Conservation (phyloP, 2,329 filamentous ascomycete species). For the Aspergillus bombycis region DNA sequence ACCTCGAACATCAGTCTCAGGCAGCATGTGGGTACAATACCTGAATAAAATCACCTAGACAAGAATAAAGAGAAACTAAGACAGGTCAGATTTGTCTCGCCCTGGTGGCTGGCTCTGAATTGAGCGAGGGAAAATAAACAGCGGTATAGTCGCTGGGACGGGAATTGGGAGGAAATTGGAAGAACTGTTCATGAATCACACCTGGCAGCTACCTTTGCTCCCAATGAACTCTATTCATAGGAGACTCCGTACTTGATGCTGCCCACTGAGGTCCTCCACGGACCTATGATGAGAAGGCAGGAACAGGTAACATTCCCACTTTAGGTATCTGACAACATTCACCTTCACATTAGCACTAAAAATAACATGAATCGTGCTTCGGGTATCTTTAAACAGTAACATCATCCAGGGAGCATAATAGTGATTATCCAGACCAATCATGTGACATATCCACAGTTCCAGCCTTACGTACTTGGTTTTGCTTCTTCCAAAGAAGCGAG, state of each 20-base stretch:
- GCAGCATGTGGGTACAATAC: neutral
- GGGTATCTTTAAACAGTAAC: slow-evolving; percentile 13
- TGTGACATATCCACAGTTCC: slow-evolving; percentile 5
- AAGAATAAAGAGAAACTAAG: neutral
- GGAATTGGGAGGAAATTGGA: neutral
- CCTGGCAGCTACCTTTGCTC: neutral
- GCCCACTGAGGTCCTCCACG: neutral
- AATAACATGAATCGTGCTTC: slow-evolving; percentile 12
- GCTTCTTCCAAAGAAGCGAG: neutral
- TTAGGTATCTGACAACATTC: slow-evolving; percentile 4
- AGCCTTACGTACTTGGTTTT: neutral
- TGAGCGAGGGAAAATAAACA: neutral
- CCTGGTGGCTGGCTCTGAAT: neutral
- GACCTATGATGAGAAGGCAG: neutral
- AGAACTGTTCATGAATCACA: neutral
- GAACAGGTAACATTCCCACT: neutral
- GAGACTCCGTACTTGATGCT: neutral
- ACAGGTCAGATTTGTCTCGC: neutral
- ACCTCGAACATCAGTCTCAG: neutral
- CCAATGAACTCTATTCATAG: slow-evolving; percentile 1
- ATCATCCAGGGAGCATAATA: neutral
- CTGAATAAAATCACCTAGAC: neutral
- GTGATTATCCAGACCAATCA: slow-evolving; percentile 3
- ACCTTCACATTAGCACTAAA: slow-evolving; percentile 14
- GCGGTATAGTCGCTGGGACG: neutral